Conservation (phyloP, 305 asterid species). For the Fraxinus sp. region DNA sequence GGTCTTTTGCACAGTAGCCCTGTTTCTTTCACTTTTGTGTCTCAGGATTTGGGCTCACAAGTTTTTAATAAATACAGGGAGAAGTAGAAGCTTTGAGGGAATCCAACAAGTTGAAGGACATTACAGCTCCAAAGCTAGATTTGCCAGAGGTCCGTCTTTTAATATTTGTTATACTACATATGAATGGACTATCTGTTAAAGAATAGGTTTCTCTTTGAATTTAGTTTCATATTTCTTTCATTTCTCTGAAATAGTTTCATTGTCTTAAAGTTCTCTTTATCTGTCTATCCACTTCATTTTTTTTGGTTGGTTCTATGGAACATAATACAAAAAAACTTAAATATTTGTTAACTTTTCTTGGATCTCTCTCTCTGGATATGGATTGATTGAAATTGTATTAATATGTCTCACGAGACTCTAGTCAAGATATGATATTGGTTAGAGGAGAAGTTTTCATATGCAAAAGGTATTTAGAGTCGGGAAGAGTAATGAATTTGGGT, state of each 20-base stretch:
- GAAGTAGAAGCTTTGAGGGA: slow-evolving; percentile 36
- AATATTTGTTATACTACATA: neutral
- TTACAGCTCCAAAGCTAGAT: slow-evolving; percentile 41
- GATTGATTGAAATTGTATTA: neutral
- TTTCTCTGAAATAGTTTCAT: neutral
- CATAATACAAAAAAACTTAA: neutral
- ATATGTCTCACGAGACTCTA: neutral
- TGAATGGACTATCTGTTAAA: neutral
- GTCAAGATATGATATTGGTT: neutral
- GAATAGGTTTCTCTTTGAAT: slow-evolving; percentile 14
- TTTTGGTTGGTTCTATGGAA: neutral
- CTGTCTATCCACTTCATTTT: neutral
- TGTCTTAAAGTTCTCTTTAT: neutral
- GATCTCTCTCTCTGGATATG: neutral
- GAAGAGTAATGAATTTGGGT: neutral
- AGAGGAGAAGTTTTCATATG: neutral
- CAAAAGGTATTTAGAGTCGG: neutral
- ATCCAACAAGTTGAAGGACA: slow-evolving; percentile 36
- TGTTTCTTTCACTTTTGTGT: slow-evolving; percentile 12
- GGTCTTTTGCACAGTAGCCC: neutral
- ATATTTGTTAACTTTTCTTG: neutral
- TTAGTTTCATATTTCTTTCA: neutral
- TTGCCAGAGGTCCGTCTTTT: slow-evolving; percentile 60
- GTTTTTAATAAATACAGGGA: slow-evolving; percentile 44
- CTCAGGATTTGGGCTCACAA: neutral